Evolutionary conservation across 345 rosid species (phyloP).

Genomic region (Populus deltoides): DNA sequence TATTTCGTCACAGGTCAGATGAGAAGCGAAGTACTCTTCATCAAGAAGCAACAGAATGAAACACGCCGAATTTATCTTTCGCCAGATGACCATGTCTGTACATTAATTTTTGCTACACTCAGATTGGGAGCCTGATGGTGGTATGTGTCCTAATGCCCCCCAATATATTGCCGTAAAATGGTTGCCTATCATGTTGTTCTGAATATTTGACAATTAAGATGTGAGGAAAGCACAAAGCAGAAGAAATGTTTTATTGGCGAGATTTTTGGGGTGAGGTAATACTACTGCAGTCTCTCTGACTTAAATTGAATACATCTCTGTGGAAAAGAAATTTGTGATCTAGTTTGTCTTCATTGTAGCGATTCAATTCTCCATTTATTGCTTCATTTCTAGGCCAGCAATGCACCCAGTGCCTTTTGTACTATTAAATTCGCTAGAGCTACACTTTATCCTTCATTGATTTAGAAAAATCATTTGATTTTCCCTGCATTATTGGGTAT

Average conservation of each 20-base stretch:
- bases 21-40: slow-evolving; percentile 50
- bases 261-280: background rate
- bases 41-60: slow-evolving; percentile 38
- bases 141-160: background rate
- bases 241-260: background rate
- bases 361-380: background rate
- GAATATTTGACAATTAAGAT: background rate
- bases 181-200: background rate
- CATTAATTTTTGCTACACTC: slow-evolving; percentile 13
- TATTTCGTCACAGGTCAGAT: slow-evolving; percentile 76
- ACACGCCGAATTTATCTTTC: background rate
- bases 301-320: background rate
- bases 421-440: background rate
- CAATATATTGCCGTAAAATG: background rate
- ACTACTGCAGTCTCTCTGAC: background rate
- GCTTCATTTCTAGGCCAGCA: background rate
- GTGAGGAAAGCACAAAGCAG: background rate
- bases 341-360: background rate
- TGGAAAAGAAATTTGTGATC: background rate
- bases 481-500: background rate
- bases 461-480: background rate
- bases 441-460: background rate
- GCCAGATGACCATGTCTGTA: slow-evolving; percentile 8
- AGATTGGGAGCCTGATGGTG: background rate
- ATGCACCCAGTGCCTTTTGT: background rate